phyloP scores from a whole-genome alignment of 2,329 filamentous ascomycete species.

The Lachnellula hyalina region DNA sequence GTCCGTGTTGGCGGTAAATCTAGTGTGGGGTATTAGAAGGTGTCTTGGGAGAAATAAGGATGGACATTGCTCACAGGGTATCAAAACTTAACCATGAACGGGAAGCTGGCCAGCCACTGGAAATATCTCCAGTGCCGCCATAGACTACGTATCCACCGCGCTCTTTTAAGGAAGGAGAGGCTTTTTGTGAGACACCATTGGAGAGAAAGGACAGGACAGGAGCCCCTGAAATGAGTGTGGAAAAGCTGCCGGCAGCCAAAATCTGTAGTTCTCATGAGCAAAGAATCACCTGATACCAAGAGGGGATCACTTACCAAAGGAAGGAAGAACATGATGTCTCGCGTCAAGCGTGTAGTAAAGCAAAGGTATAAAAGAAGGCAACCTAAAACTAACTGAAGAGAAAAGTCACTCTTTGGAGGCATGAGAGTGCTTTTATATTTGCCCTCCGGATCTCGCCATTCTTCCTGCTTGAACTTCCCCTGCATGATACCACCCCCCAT shows the following conservation, averaged over 20 bases:
- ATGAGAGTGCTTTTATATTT: background rate
- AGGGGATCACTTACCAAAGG: slow-evolving; percentile 8
- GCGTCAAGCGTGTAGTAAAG: slow-evolving; percentile 2
- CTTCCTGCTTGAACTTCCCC: background rate
- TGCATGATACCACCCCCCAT: slow-evolving; percentile 3
- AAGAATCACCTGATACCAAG: background rate
- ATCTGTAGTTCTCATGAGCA: slow-evolving; percentile 1
- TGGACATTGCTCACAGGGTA: slow-evolving; percentile 7
- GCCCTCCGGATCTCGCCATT: background rate
- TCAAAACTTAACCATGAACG: slow-evolving; percentile 12
- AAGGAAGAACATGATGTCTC: slow-evolving; percentile 15
- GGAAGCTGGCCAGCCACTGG: slow-evolving; percentile 12
- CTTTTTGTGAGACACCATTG: background rate
- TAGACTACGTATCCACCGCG: slow-evolving; percentile 8
- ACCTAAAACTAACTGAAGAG: background rate
- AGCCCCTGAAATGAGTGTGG: slow-evolving; percentile 14
- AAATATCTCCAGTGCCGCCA: slow-evolving; percentile 3
- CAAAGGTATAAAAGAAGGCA: background rate
- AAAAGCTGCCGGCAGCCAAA: slow-evolving; percentile 19
- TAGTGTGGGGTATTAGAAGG: background rate
- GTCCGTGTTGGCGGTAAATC: slow-evolving; percentile 1
- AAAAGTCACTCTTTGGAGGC: background rate
- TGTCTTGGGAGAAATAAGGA: background rate
- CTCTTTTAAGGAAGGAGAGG: slow-evolving; percentile 4
- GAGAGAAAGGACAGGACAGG: slow-evolving; percentile 9